Base-by-base conservation (phyloP, 2,329 filamentous ascomycete species). In the Aureobasidium vineae region DNA sequence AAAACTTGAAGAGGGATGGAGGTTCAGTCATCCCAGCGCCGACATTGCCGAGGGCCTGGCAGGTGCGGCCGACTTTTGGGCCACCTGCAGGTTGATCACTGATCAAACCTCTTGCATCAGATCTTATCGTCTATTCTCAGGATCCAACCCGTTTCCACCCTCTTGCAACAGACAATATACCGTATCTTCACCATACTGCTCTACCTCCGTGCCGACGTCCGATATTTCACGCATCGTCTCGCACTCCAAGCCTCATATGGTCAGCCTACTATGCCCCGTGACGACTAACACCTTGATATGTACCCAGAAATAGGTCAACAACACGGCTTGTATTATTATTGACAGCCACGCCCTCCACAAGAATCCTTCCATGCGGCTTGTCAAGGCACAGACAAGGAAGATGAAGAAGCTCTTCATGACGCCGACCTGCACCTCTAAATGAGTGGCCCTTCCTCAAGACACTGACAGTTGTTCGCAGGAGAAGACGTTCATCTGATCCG, bases 1-100 rank as follows among this genome's bases (percentile, higher is more conserved):
- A 31, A n/a, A 8, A 45, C 10, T 45, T 43, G 40, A 33, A 33
- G 26, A 16, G 28, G 53, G 26, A 43, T 23, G 40, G 54, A 43
- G 40, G 6, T 45, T 21, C 19, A 31, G 54, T 43, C 54, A n/a
- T 45, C 23, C 54, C 54, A 26, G 19, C 54, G 40, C 54, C 54
- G 54, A 59, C 19, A 21, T 28, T 43, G 54, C 38, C 53, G 53
- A 56, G 21, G 15, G 15, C 23, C 36, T 40, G 57, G 41, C 40
- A 60, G 56, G 23, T 49, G 43, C 57, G 57, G 57, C 57, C 57
- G 41, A 49, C 2, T 49, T 23, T 59, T 43, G 56, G 56, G 57
- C 41, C 41, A 2, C 36, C 41, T 49, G 16, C 26, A 33, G 23
- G 41, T n/a, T 38, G 57, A 47, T 31, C 41, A 21, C 13, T n/a